Percentiles rank a stretch among this genome's conserved stretches.
Evolutionary conservation across 768 basidiomycete genomes (phyloP).

Genomic region (Mycena galopus): DNA sequence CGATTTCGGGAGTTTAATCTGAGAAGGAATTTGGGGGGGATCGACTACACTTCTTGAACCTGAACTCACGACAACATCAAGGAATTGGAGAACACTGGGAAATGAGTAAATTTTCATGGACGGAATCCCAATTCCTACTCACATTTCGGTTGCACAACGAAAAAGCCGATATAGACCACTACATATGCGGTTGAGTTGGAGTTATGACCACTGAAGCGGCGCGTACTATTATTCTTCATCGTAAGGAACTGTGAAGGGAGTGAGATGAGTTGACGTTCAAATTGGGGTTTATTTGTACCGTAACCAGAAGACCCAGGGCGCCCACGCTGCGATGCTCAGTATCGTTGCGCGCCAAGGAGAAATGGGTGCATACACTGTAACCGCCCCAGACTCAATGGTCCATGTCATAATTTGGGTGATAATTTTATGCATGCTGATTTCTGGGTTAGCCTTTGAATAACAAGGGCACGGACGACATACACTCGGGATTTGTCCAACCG

Average conservation of each 20-base stretch:
- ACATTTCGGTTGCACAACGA: slow-evolving; percentile 6
- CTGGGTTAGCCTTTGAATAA: background rate
- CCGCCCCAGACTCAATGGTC: background rate
- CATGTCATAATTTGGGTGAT: slow-evolving; percentile 12
- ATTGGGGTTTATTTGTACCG: background rate
- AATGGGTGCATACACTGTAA: background rate
- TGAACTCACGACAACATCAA: background rate
- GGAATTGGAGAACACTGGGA: slow-evolving; percentile 5
- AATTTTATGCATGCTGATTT: background rate
- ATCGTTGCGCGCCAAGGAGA: too few relatives aligned
- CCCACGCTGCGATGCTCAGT: background rate
- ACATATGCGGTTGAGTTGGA: background rate
- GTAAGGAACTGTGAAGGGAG: background rate
- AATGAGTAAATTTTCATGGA: too few relatives aligned
- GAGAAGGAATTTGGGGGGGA: background rate
- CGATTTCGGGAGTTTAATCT: background rate
- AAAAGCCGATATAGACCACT: slow-evolving; percentile 7
- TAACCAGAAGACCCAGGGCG: background rate
- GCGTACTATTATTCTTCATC: slow-evolving; percentile 5
- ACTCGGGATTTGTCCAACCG: background rate
- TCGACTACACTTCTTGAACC: too few relatives aligned
- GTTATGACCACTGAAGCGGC: background rate
- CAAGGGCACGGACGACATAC: background rate
- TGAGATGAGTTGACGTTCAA: too few relatives aligned
- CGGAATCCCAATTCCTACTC: background rate